phyloP scores from a whole-genome alignment of 2,329 filamentous ascomycete genomes.

The Trichoderma atrobrunneum region DNA sequence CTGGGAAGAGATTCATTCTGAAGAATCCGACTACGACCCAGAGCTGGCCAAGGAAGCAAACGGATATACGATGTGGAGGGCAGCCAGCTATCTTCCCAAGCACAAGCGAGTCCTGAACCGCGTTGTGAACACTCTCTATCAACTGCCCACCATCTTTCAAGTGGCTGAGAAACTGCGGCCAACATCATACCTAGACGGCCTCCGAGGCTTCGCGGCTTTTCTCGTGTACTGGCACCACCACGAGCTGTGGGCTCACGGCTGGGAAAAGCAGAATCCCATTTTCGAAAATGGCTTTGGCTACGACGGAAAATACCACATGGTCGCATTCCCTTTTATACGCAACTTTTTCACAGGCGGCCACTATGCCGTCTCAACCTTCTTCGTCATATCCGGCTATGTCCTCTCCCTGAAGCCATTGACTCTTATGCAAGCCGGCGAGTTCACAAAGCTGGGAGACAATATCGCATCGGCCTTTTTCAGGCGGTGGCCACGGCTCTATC shows the following conservation, averaged over 20 bases:
- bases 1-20: constrained; percentile 33
- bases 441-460: constrained; percentile 41
- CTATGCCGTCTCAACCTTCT: constrained; percentile 56
- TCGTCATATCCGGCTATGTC: constrained; percentile 58
- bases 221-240: constrained; percentile 64
- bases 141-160: neutral
- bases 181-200: constrained; percentile 60
- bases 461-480: constrained; percentile 48
- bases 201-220: constrained; percentile 65
- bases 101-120: constrained; percentile 1
- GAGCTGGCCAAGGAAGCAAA: constrained; percentile 26
- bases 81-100: constrained; percentile 20
- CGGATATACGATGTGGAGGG: constrained; percentile 28
- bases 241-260: constrained; percentile 54
- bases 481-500: constrained; percentile 48
- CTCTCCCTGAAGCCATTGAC: constrained; percentile 49
- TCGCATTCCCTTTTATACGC: constrained; percentile 55
- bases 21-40: constrained; percentile 22
- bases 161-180: constrained; percentile 36
- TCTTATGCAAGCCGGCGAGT: constrained; percentile 45
- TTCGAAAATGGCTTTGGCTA: constrained; percentile 56
- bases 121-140: constrained; percentile 1
- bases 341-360: constrained; percentile 61
- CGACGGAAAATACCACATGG: constrained; percentile 47
- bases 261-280: constrained; percentile 33